phyloP scores from a whole-genome alignment of 306 rosid species.

The Pyrus bretschneideri region DNA sequence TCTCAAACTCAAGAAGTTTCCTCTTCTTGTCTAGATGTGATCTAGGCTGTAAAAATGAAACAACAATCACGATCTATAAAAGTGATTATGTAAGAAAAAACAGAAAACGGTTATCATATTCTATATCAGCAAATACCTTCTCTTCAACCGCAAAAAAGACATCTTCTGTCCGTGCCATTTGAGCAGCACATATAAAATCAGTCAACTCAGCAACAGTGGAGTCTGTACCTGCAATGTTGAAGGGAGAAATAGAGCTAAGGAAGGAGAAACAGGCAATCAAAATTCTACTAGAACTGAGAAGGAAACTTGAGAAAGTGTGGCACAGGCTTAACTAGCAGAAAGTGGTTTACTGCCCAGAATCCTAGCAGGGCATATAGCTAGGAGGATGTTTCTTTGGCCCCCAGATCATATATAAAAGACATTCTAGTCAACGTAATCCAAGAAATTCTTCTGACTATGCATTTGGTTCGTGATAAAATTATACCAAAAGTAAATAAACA shows the following conservation, averaged over 20 bases:
- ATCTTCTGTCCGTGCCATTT: slow-evolving; percentile 58
- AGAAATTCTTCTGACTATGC: neutral
- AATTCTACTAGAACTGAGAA: neutral
- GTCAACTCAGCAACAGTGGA: slow-evolving; percentile 59
- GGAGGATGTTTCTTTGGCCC: neutral
- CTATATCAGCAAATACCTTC: slow-evolving; percentile 44
- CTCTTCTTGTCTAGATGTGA: slow-evolving; percentile 39
- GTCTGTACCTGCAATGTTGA: slow-evolving; percentile 43
- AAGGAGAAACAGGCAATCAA: neutral
- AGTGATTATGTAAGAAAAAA: neutral
- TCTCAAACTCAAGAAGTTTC: slow-evolving; percentile 38
- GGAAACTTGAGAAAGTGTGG: neutral
- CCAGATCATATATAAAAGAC: neutral
- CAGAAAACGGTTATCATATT: slow-evolving; percentile 3
- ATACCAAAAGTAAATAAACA: neutral
- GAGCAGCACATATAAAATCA: slow-evolving; percentile 82
- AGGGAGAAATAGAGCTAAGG: slow-evolving; percentile 17
- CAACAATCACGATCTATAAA: slow-evolving; percentile 8
- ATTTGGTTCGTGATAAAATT: too few species aligned
- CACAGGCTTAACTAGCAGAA: neutral
- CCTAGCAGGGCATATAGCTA: neutral
- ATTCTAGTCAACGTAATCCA: neutral
- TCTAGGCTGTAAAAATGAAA: slow-evolving; percentile 46
- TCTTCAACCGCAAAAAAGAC: slow-evolving; percentile 46
- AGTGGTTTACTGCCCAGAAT: neutral